Base-by-base conservation (phyloP, 805 yeast genomes). In the Barnettozyma salicaria region DNA sequence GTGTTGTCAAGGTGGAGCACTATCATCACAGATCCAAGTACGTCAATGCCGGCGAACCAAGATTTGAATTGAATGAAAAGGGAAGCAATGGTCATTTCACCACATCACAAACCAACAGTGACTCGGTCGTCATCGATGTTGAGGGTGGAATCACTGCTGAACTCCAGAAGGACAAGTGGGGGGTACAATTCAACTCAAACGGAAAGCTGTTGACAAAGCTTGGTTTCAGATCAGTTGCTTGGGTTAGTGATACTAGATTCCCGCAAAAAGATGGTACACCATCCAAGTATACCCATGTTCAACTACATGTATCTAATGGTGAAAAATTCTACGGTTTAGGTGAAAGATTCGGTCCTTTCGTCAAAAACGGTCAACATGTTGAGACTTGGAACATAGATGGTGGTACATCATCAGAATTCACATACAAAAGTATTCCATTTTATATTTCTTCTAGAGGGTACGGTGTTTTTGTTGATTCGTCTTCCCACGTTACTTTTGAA, bases 361-460 rank as follows among this genome's bases (percentile, higher is more conserved):
- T 48, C 13, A 48, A 48, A 34, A 48, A 48, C 30, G 52, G 52
- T 9, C 52, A 48, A 37, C 41, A 48, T 32, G 52, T 48, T 5
- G 48, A 48, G 37, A 43, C 41, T 39, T 48, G 52, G 52, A 48
- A 48, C 22, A 50, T 45, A 27, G 52, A 48, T 25, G 52, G 52
- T 36, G 52, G 52, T 27, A 48, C 52, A 7, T 45, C 48, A 4
- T 45, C 50, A 2, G 52, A 48, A 42, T 42, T 33, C 41, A 37
- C 52, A 12, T 48, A 48, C 31, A 48, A 48, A 41, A 48, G 42
- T 34, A 36, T 48, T 22, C 52, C 52, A 20, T 48, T 48, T 37
- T 45, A 39, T 32, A 45, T 48, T 24, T 48, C 52, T 17, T 42
- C 23, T 36, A 37, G 50, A 18, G 52, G 52, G 2, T 48, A 48